Evolutionary conservation across 2,329 filamentous ascomycete species (phyloP), one percentile per base, ranked within the genome.

Genomic region (Emmonsia crescens): DNA sequence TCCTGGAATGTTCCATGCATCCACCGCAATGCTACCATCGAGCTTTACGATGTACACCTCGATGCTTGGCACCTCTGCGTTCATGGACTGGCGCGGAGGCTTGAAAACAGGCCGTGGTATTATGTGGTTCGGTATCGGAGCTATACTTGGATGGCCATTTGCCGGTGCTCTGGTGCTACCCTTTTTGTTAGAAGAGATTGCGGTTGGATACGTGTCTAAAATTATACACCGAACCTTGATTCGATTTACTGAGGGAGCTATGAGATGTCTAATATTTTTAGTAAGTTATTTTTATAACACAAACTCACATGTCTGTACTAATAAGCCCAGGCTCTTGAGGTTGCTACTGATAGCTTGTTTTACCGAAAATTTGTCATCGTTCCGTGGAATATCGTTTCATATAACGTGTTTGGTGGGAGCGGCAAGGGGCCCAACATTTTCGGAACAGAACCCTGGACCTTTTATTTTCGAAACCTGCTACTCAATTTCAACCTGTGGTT

Each of bases 401-500:
- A 99, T 81, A 99, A 99, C 72, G 85, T 99, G 51, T 93, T 99
- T 72, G 89, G 89, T 8, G 85, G 85, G 6, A 83, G 84, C 0
- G 89, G 86, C 38, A 82, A 80, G 71, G 94, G 93, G 0, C 94
- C 94, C 0, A 84, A 96, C 61, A 89, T 99, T 42, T 99, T 96
- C 70, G 94, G 94, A 52, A 95, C 90, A 0, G 94, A 99, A 75
- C 90, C 93, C 1, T 97, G 93, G 94, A 88, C 92, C 60, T 99
- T 96, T 73, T 99, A 99, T 75, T 81, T 96, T 68, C 89, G 89
- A 68, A 99, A 99, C 69, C 78, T 99, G 51, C 78, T 88, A 19
- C 81, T 99, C 62, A 99, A 99, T 77, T 99, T 97, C 80, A 96
- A 97, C 72, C 76, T 96, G 55, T 97, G 92, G 91, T 92, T 96